phyloP scores from a whole-genome alignment of 192 early-diverging fungal genomes.

The Coemansia sp. region DNA sequence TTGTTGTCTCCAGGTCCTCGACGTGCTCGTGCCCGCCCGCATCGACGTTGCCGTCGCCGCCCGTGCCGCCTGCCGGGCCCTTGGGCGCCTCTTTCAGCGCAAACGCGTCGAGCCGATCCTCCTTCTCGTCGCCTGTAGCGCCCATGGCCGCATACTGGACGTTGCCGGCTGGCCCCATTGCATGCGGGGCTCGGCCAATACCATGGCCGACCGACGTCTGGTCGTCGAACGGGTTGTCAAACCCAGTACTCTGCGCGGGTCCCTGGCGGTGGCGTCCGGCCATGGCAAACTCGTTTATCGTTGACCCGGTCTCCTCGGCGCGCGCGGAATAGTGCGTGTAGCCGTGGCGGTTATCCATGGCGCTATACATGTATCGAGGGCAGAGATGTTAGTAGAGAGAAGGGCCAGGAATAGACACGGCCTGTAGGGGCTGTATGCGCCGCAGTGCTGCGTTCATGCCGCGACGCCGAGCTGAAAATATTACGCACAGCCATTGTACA shows the following conservation, averaged over 20 bases:
- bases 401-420: no score
- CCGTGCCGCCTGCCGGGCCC: slow-evolving; percentile 18
- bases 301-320: slow-evolving; percentile 11
- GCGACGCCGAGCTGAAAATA: no score
- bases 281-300: slow-evolving; percentile 17
- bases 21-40: slow-evolving; percentile 29
- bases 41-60: slow-evolving; percentile 38
- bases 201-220: slow-evolving; percentile 6
- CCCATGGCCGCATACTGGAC: no score
- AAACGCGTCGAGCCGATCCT: slow-evolving; percentile 17
- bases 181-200: not conserved
- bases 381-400: no score
- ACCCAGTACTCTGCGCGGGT: not conserved
- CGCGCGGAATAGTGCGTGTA: slow-evolving; percentile 16
- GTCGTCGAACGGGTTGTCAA: slow-evolving; percentile 31
- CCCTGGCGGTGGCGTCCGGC: slow-evolving; percentile 8
- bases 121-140: slow-evolving; percentile 9
- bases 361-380: no score
- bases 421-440: no score
- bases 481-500: not conserved
- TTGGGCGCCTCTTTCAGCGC: slow-evolving; percentile 8
- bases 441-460: no score
- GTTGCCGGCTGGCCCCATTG: no score
- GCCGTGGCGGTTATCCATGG: slow-evolving; percentile 22
- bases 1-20: slow-evolving; percentile 28